Evolutionary conservation across 2,329 filamentous ascomycete species (phyloP).

Genomic region (Penicillium corylophilum): DNA sequence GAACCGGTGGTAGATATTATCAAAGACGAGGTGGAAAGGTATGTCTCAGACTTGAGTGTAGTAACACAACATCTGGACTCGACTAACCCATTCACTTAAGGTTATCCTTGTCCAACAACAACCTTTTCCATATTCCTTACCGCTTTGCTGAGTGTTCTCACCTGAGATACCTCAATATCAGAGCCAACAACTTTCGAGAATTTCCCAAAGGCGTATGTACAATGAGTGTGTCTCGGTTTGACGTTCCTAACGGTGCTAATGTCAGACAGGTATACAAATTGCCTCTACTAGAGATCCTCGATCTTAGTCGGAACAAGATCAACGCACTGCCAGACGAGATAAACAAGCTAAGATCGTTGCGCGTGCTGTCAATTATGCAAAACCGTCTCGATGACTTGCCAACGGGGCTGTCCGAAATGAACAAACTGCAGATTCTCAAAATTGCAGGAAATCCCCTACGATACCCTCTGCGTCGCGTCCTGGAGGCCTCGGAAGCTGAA

Average conservation of each 20-base stretch:
- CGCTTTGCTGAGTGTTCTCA: conserved; percentile 51
- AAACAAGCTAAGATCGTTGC: conserved; percentile 75
- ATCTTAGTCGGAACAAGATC: conserved; percentile 86
- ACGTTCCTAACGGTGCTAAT: conserved; percentile 9
- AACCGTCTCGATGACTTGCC: conserved; percentile 86
- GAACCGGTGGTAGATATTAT: conserved; percentile 52
- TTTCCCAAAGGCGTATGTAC: conserved; percentile 63
- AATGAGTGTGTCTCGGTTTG: neutral
- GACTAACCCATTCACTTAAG: conserved; percentile 30
- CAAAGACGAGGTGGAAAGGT: conserved; percentile 55
- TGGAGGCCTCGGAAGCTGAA: conserved; percentile 66
- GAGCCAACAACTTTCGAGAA: conserved; percentile 54
- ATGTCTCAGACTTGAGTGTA: conserved; percentile 10
- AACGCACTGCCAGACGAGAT: conserved; percentile 75
- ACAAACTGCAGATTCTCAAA: conserved; percentile 82
- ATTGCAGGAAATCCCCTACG: conserved; percentile 83
- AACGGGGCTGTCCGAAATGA: conserved; percentile 82
- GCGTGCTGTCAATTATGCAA: conserved; percentile 82
- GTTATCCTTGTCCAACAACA: conserved; percentile 52
- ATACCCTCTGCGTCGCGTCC: conserved; percentile 71
- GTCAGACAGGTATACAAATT: conserved; percentile 73
- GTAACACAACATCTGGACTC: neutral
- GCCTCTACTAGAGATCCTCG: conserved; percentile 84
- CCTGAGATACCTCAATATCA: conserved; percentile 52
- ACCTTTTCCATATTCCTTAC: conserved; percentile 50